Base-by-base conservation (phyloP, 257 asterid species). In the Nicotiana tabacum region DNA sequence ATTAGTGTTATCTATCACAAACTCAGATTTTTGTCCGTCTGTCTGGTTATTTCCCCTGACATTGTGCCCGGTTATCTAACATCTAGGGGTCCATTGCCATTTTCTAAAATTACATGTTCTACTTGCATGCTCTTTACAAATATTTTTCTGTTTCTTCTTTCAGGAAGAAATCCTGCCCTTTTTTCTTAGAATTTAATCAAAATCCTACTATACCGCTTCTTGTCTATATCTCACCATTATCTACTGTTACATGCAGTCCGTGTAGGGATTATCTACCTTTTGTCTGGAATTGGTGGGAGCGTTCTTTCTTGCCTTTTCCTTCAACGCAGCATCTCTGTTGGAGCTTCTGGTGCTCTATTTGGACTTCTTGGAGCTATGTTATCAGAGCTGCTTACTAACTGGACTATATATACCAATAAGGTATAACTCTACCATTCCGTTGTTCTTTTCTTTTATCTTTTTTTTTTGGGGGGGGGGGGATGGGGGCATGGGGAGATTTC, bases 351-450 rank as follows among this genome's bases (percentile, higher is more conserved):
- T 65, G 97, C 98, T 80, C 85, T 96, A n/a, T 96, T 94, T 84
- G 99, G 99, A 62, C 98, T 96, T 85, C 97, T 96, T 65, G 99
- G 99, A 72, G 99, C 98, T 65, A 96, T 96, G 99, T 48, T 96
- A 18, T 91, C 99, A 0, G 99, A 96, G 87, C 82, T 96, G 64
- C 92, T 96, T 62, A 93, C 98, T 77, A 96, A 96, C 90, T 96
- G 99, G 99, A 89, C 96, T 16, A 96, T 96, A 77, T 96, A 96
- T 77, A 86, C 98, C 62, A 94, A 96, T 85, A 96, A 96, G 98
- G 99, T 94, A 66, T 30, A 51, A 30, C 80, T 51, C 16, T 48
- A 13, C 16, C 48, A 2, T 74, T 74, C 43, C 8, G 5, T 9
- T 72, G 60, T 48, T 48, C 3, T 74, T 4, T 64, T 4, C 1